A percentile compares a stretch with the other conserved stretches of the same genome.
Evolutionary conservation across 1,139 yeast genomes (phyloP).

Genomic region (Scheffersomyces illinoinensis): DNA sequence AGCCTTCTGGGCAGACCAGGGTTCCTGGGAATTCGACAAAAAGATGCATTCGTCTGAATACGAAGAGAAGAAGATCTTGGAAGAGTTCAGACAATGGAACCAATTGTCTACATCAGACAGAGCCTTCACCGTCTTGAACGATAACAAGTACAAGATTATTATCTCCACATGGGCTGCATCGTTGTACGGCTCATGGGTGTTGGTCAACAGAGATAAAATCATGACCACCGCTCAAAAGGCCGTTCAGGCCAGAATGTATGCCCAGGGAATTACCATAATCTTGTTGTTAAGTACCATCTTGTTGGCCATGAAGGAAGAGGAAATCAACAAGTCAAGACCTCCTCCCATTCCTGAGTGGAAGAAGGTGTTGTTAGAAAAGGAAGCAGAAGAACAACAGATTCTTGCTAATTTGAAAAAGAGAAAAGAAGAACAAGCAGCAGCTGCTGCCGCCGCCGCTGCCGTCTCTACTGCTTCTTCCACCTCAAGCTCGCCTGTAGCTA

Average conservation of each 20-base stretch:
- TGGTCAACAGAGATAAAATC: slow-evolving; percentile 73
- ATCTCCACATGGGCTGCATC: slow-evolving; percentile 86
- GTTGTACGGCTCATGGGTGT: slow-evolving; percentile 78
- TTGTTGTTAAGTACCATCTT: slow-evolving; percentile 65
- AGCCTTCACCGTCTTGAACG: slow-evolving; percentile 44
- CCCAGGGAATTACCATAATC: slow-evolving; percentile 76
- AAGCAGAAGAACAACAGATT: slow-evolving; percentile 21
- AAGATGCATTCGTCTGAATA: slow-evolving; percentile 38
- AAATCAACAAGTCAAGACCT: slow-evolving; percentile 37
- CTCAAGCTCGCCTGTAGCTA: not conserved
- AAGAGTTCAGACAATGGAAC: slow-evolving; percentile 23
- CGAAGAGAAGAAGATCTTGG: slow-evolving; percentile 22
- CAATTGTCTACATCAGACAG: slow-evolving; percentile 15
- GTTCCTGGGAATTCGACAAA: slow-evolving; percentile 49
- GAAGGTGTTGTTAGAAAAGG: slow-evolving; percentile 24
- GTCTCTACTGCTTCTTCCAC: not conserved
- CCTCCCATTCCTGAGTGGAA: slow-evolving; percentile 45
- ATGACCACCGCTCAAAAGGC: slow-evolving; percentile 82
- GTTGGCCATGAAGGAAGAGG: slow-evolving; percentile 63
- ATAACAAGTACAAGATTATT: slow-evolving; percentile 74
- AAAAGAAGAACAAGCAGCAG: not conserved
- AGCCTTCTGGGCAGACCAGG: slow-evolving; percentile 50
- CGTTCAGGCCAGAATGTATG: slow-evolving; percentile 93
- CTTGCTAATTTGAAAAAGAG: slow-evolving; percentile 1
- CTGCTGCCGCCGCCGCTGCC: not conserved